A percentile compares a stretch with the other conserved stretches of the same genome.
Conservation (phyloP, 306 rosid genomes). For the Lathyrus aphaca region DNA sequence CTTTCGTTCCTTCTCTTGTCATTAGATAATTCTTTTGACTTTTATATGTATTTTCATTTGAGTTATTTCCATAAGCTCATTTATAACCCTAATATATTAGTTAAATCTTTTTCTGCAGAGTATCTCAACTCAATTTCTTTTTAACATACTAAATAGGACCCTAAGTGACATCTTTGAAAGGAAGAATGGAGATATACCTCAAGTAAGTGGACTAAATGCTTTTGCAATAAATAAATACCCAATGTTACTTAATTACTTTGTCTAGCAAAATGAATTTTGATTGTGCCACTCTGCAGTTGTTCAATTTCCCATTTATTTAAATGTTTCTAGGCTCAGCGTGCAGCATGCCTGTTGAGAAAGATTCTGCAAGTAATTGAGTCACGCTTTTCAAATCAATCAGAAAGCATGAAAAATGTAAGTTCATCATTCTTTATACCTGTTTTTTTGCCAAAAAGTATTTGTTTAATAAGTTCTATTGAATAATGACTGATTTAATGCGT, state of each 20-base stretch:
- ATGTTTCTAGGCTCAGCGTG: slow-evolving; percentile 59
- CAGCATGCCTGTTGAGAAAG: slow-evolving; percentile 73
- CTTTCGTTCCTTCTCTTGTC: slow-evolving; percentile 26
- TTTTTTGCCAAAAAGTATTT: slow-evolving; percentile 5
- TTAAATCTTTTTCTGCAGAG: slow-evolving; percentile 61
- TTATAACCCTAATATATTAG: slow-evolving; percentile 42
- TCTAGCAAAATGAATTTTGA: slow-evolving; percentile 8
- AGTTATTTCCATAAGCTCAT: slow-evolving; percentile 18
- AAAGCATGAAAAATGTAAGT: slow-evolving; percentile 74
- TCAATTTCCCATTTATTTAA: slow-evolving; percentile 25
- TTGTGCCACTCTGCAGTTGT: slow-evolving; percentile 5
- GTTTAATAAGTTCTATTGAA: slow-evolving; percentile 34
- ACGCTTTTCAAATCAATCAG: slow-evolving; percentile 70
- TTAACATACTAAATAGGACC: slow-evolving; percentile 63
- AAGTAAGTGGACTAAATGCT: slow-evolving; percentile 62
- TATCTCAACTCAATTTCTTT: slow-evolving; percentile 71
- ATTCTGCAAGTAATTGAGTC: slow-evolving; percentile 76
- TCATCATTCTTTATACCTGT: slow-evolving; percentile 15
- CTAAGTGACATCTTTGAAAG: slow-evolving; percentile 66
- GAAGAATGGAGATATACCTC: slow-evolving; percentile 69
- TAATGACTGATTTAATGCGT: slow-evolving; percentile 41
- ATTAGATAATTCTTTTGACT: slow-evolving; percentile 3
- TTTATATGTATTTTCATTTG: slow-evolving; percentile 5
- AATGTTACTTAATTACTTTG: slow-evolving; percentile 13
- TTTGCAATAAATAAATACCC: slow-evolving; percentile 42